Base-by-base conservation (phyloP, 2,329 filamentous ascomycete species). In the Epichloe hybrida region DNA sequence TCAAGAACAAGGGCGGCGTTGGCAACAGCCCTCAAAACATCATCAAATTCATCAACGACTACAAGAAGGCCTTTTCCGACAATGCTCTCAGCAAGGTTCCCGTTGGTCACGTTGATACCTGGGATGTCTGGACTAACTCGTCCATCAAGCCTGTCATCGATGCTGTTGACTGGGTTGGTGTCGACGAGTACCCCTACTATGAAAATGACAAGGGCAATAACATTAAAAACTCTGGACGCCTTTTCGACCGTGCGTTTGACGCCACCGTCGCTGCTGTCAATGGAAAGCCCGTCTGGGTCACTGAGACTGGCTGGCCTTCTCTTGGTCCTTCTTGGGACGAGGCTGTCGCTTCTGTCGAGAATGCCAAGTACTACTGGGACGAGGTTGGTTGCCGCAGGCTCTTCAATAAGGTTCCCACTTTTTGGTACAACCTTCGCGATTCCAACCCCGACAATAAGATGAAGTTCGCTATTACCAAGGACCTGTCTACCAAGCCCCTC, bases 61-160 rank as follows among this genome's bases (percentile, higher is more conserved):
- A 80, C 65, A 77, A 78, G 59, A 68, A 71, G 53, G 72, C 77
- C 50, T 79, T 88, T 58, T 61, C 72, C 46, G 59, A 60, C 58
- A 69, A 63, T 15, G 52, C 64, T 15, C 66, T 76, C 17, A 56
- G 70, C 64, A 70, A 69, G 47, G 67, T 73, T 53, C 72, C 78
- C 47, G 68, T 83, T 54, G 80, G 81, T 27, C 82, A 85, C 64
- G 81, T 84, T 57, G 82, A 86, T 65, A 85, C 81, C 49, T 84
- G 80, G 76, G 80, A 80, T 43, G 73, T 72, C 45, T 82, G 78
- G 77, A 71, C 75, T 45, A 77, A 84, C 65, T 54, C 64, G 52
- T 73, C 72, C 60, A 84, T 83, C 70, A 72, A 72, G 58, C 65
- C 68, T 50, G 80, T 85, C 53, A 73, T 84, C 55, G 70, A 76